Evolutionary conservation across 768 basidiomycete species (phyloP), one percentile per base, ranked within the genome.

Genomic region (Suillus discolor): DNA sequence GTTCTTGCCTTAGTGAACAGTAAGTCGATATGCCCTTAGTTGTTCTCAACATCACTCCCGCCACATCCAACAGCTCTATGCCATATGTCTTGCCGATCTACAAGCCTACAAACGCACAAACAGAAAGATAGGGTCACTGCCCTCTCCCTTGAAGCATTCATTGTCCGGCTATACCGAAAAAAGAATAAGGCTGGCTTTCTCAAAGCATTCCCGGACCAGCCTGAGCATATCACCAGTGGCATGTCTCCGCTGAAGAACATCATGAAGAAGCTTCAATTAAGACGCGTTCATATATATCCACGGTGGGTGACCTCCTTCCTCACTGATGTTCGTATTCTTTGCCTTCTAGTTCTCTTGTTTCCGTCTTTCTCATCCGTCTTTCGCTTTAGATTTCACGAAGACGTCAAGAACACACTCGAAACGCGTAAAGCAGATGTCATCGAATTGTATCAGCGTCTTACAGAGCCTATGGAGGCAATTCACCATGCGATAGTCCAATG

Each of bases 171-270:
- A 3, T 98, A 91, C 74, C 87, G 97, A 49, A 90, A 97, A 77
- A 88, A 90, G 79, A 99, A 98, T 79, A 87, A 84, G 74, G 83
- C 82, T 2, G 97, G 97, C 1, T 99, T 99, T 76, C 81, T 98
- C 69, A 99, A 99, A 77, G 97, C 95, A 0, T 97, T 99, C 73
- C 94, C 95, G 2, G 97, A 99, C 76, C 92, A 98, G 71, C 96
- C 97, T 5, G 97, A 99, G 75, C 88, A 91, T 67, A 97, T 99
- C 67, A 96, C 92, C 0, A 93, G 88, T 67, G 97, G 96, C 1
- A 78, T 99, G 75, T 94, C 93, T 1, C 97, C 97, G 1, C 81
- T 99, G 25, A 92, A 89, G 71, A 95, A 90, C 62, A 91, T 97
- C 67, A 89, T 99, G 86, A 94, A 95, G 67, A 94, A 97, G 74